Evolutionary conservation across 2,329 filamentous ascomycete species (phyloP).

Genomic region (Hysterium pulicare): DNA sequence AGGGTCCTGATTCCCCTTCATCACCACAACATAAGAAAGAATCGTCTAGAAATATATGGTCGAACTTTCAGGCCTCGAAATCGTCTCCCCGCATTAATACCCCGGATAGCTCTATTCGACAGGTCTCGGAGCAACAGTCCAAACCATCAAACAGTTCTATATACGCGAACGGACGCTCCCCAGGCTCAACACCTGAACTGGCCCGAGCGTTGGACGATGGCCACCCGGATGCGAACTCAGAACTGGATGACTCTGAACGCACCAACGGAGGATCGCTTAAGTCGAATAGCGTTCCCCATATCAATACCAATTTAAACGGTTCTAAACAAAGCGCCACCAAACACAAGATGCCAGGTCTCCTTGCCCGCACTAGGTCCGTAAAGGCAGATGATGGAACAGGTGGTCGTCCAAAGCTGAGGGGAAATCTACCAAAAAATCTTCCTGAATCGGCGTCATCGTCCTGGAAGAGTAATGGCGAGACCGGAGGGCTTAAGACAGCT

Average conservation of each 20-base stretch:
- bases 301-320: constrained; percentile 1
- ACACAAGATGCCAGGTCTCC: constrained; percentile 34
- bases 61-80: constrained; percentile 47
- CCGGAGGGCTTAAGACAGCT: constrained; percentile 57
- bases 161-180: constrained; percentile 40
- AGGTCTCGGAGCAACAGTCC: constrained; percentile 32
- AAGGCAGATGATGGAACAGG: constrained; percentile 39
- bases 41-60: constrained; percentile 42
- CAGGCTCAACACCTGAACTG: constrained; percentile 49
- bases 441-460: constrained; percentile 21
- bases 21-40: constrained; percentile 37
- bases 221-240: constrained; percentile 16
- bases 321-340: constrained; percentile 24
- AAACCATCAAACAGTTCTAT: constrained; percentile 24
- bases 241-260: constrained; percentile 16
- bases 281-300: constrained; percentile 15
- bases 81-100: constrained; percentile 42
- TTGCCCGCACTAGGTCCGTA: constrained; percentile 43
- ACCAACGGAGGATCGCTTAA: constrained; percentile 24
- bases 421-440: constrained; percentile 26
- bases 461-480: constrained; percentile 35
- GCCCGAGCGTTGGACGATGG: constrained; percentile 36
- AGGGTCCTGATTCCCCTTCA: constrained; percentile 31
- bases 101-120: constrained; percentile 33
- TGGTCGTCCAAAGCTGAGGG: constrained; percentile 27